Evolutionary conservation across 495 filamentous ascomycete species (phyloP).

Genomic region (Penicillium manginii): DNA sequence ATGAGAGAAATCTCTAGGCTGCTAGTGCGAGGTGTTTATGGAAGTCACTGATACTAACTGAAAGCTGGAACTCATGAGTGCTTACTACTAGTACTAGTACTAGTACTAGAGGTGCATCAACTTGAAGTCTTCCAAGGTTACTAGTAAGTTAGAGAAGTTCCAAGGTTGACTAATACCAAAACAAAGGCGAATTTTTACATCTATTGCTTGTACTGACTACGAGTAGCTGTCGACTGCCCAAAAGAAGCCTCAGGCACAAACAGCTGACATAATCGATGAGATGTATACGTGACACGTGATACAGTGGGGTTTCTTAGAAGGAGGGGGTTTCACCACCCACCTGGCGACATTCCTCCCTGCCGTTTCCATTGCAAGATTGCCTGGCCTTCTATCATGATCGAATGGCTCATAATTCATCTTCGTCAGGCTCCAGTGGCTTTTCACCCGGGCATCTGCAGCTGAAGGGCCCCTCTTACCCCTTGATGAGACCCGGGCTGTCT

Average conservation of each 20-base stretch:
- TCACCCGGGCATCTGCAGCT: conserved; percentile 15
- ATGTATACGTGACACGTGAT: conserved; percentile 20
- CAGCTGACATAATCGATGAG: conserved; percentile 16
- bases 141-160: no score
- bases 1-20: no score
- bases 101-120: no score
- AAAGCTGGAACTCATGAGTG: no score
- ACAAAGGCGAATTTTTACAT: no score
- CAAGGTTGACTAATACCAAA: no score
- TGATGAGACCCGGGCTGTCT: conserved; percentile 28
- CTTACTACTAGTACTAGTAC: no score
- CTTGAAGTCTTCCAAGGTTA: no score
- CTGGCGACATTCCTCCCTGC: conserved; percentile 6
- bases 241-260: neutral
- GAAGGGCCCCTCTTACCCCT: conserved; percentile 13
- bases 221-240: no score
- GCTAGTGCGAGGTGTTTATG: no score
- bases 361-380: conserved; percentile 9
- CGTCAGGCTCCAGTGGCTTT: conserved; percentile 7
- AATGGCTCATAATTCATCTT: conserved; percentile 13
- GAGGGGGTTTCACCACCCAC: conserved; percentile 24
- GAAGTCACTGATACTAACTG: no score
- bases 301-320: conserved; percentile 9
- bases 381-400: neutral
- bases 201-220: no score